Conservation (phyloP, 306 rosid genomes). For the Psophocarpus tetragonolobus region DNA sequence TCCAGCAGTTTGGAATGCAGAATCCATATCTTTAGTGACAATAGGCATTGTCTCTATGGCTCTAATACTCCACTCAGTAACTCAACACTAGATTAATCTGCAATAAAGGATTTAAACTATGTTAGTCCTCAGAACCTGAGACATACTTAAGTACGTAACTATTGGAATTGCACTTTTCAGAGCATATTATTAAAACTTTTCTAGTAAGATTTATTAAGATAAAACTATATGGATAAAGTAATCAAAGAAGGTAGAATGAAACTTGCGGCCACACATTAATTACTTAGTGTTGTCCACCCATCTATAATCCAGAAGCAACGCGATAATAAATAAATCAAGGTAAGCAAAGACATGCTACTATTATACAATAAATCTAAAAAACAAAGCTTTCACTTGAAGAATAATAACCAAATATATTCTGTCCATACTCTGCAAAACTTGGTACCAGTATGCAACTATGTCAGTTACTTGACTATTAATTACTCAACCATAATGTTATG, state of each 20-base stretch:
- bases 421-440: conserved; percentile 22
- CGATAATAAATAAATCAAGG: conserved; percentile 14
- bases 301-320: background rate
- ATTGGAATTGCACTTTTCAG: background rate
- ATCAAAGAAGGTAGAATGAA: conserved; percentile 2
- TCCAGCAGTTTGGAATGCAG: conserved; percentile 79
- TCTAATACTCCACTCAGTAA: conserved; percentile 33
- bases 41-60: conserved; percentile 62
- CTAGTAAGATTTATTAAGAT: conserved; percentile 3
- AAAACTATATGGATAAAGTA: background rate
- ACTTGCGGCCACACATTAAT: background rate
- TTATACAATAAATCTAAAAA: conserved; percentile 22
- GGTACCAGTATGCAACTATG: background rate
- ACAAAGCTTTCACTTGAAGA: conserved; percentile 10
- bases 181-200: background rate
- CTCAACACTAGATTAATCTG: conserved; percentile 37
- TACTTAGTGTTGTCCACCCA: conserved; percentile 7
- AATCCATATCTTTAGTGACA: conserved; percentile 68
- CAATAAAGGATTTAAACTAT: conserved; percentile 33
- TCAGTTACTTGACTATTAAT: background rate
- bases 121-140: conserved; percentile 28
- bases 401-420: background rate
- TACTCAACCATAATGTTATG: background rate
- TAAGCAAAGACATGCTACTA: conserved; percentile 19
- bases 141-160: background rate